Percentiles rank a stretch among this genome's conserved stretches.
Evolutionary conservation across 768 basidiomycete species (phyloP).

Genomic region (Xerocomellus intermedius): DNA sequence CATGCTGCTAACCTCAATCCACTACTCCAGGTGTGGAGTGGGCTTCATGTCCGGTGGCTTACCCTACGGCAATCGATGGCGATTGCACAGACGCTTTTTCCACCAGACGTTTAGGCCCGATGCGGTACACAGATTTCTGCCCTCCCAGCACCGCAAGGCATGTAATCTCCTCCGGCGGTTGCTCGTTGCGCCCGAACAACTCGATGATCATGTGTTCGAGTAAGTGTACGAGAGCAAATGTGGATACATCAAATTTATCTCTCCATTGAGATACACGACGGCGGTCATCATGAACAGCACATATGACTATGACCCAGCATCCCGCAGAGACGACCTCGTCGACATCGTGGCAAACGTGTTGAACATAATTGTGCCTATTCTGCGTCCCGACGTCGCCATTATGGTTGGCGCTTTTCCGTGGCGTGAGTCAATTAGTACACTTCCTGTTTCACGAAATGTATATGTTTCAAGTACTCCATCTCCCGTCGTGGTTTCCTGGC

Average conservation of each 20-base stretch:
- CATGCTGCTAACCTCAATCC: not conserved
- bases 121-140: not conserved
- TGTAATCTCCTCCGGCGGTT: conserved; percentile 3
- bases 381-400: not conserved
- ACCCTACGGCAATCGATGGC: conserved; percentile 12
- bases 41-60: not conserved
- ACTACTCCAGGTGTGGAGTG: not conserved
- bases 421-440: not conserved
- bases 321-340: conserved; percentile 6
- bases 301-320: conserved; percentile 2
- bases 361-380: not conserved
- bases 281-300: conserved; percentile 2
- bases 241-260: no score
- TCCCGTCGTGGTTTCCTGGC: conserved; percentile 5
- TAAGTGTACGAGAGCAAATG: not conserved
- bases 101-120: no score
- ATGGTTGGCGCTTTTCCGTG: not conserved
- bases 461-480: not conserved
- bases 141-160: not conserved
- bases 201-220: conserved; percentile 5
- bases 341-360: not conserved
- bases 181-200: not conserved
- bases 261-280: not conserved
- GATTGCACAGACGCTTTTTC: conserved; percentile 10
- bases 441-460: no score